These are phyloP conservation scores for Aspergillus hiratsukae DNA, from an alignment of 2,329 filamentous ascomycete genomes.

Conservation along the genomic window DNA sequence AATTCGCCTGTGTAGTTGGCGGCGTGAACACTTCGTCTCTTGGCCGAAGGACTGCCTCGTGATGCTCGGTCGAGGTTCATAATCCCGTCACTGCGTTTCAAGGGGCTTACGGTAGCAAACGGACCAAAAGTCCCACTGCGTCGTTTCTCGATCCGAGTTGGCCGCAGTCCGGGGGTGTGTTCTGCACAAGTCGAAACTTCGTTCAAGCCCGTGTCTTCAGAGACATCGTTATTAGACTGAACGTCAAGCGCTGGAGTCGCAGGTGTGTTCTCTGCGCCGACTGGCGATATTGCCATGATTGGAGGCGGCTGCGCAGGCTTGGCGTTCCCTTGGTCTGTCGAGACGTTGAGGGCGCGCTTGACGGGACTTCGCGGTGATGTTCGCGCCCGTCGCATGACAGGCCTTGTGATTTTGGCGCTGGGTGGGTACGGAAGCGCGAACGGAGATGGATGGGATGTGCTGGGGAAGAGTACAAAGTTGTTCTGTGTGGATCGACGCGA, in stretches of 20 bases:
- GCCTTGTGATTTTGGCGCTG: conserved; percentile 56
- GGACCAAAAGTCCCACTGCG: conserved; percentile 45
- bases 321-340: conserved; percentile 67
- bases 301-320: conserved; percentile 47
- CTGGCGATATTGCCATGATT: conserved; percentile 25
- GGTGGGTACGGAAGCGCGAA: conserved; percentile 63
- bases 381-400: conserved; percentile 47
- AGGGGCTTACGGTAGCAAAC: conserved; percentile 65
- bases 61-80: conserved; percentile 80
- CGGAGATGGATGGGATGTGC: conserved; percentile 47
- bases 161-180: conserved; percentile 29
- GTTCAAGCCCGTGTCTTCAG: conserved; percentile 30
- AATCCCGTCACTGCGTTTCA: conserved; percentile 86
- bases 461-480: conserved; percentile 49
- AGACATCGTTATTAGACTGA: conserved; percentile 17
- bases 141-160: conserved; percentile 46
- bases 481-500: conserved; percentile 50
- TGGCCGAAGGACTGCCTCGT: conserved; percentile 80
- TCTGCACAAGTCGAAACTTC: conserved; percentile 33
- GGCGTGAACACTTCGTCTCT: conserved; percentile 81
- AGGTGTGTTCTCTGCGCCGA: conserved; percentile 45
- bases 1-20: conserved; percentile 61
- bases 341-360: conserved; percentile 69
- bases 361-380: conserved; percentile 76
- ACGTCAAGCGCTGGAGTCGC: conserved; percentile 26